A percentile compares a stretch with the other conserved stretches of the same genome.
phyloP scores from a whole-genome alignment of 306 rosid species.

The Corylus avellana region DNA sequence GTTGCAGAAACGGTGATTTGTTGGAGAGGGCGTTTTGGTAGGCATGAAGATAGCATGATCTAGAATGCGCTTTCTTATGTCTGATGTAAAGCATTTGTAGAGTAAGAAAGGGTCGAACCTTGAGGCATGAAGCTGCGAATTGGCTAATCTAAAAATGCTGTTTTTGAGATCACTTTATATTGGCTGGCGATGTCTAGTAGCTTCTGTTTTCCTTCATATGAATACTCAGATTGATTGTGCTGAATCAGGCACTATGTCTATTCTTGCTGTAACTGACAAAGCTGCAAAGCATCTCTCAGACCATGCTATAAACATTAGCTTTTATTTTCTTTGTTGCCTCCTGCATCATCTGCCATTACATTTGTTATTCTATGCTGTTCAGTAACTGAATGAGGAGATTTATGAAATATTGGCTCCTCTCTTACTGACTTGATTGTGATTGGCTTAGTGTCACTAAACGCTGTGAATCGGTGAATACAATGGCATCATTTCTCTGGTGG shows the following conservation, averaged over 20 bases:
- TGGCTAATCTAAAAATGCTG: neutral
- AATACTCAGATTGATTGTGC: neutral
- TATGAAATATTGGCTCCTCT: conserved; percentile 18
- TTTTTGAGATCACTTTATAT: neutral
- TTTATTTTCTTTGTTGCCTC: neutral
- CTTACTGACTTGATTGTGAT: conserved; percentile 39
- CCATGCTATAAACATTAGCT: neutral
- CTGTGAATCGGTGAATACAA: conserved; percentile 79
- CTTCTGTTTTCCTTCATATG: neutral
- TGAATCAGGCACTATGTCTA: neutral
- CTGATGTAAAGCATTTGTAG: neutral
- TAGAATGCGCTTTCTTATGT: neutral
- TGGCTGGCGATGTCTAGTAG: neutral
- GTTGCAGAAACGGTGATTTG: neutral
- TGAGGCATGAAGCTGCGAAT: neutral
- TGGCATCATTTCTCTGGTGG: conserved; percentile 95
- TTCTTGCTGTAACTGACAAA: neutral
- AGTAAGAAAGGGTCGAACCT: neutral
- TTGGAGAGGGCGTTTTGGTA: neutral
- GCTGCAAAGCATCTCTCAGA: neutral
- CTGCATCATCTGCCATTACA: neutral
- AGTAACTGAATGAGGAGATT: conserved; percentile 11
- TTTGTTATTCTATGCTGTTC: conserved; percentile 10
- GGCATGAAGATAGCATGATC: neutral
- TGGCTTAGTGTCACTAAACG: conserved; percentile 58